These are phyloP conservation scores for Emmonsiellopsis sp. DNA, from an alignment of 2,329 filamentous ascomycete genomes.

Conservation along the genomic window DNA sequence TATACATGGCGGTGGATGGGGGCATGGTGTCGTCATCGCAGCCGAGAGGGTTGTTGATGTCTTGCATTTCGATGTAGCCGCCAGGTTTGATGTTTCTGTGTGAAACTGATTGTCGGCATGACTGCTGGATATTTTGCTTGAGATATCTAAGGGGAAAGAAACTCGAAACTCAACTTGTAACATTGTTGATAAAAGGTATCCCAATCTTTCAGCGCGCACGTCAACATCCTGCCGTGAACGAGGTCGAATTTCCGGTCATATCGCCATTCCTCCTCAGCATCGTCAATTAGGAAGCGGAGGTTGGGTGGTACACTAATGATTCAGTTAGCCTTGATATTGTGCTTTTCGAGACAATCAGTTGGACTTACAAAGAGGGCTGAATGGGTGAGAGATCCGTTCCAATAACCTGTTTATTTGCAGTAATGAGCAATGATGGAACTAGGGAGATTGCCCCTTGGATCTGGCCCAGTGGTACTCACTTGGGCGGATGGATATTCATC, in stretches of 20 bases:
- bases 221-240: constrained; percentile 15
- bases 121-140: too few relatives aligned
- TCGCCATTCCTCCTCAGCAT: constrained; percentile 18
- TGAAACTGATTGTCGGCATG: not conserved
- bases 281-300: constrained; percentile 17
- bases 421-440: not conserved
- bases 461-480: too few relatives aligned
- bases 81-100: constrained; percentile 35
- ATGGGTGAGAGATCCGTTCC: constrained; percentile 9
- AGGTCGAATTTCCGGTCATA: constrained; percentile 17
- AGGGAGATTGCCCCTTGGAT: not conserved
- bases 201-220: constrained; percentile 14
- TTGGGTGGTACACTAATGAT: constrained; percentile 17
- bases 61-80: constrained; percentile 42
- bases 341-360: too few relatives aligned
- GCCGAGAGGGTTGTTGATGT: constrained; percentile 34
- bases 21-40: constrained; percentile 32
- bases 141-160: not conserved
- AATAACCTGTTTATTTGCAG: not conserved
- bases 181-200: constrained; percentile 11
- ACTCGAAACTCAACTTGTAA: constrained; percentile 4
- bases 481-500: constrained; percentile 5
- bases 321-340: not conserved
- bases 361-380: not conserved
- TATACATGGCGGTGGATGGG: constrained; percentile 20